Conservation (phyloP, 225 moss, liverwort and hornwort genomes). For the Neckera pumila region DNA sequence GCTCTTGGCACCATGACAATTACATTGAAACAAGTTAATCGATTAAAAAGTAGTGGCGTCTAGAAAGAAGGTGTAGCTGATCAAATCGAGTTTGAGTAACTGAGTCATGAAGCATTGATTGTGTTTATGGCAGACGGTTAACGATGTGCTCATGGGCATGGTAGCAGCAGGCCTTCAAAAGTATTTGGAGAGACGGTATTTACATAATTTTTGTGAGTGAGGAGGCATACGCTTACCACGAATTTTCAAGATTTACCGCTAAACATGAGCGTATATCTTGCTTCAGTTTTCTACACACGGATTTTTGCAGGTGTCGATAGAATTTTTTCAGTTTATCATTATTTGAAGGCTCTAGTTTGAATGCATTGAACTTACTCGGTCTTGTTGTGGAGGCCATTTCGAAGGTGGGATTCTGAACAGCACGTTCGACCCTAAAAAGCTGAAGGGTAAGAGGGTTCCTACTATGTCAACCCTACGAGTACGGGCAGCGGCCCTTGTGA, state of each 20-base stretch:
- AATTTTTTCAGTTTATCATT: neutral
- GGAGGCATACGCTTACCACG: neutral
- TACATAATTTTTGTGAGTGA: neutral
- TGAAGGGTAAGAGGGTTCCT: neutral
- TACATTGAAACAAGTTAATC: neutral
- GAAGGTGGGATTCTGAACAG: neutral
- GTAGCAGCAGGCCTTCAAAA: conserved; percentile 42
- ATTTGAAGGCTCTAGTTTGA: neutral
- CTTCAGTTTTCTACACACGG: neutral
- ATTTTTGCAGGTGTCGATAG: neutral
- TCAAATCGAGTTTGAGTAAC: neutral
- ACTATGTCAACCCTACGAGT: neutral
- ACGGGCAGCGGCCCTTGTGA: conserved; percentile 38
- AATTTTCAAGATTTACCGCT: neutral
- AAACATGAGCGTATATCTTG: neutral
- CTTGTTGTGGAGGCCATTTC: neutral
- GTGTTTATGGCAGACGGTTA: conserved; percentile 53
- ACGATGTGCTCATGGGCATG: conserved; percentile 69
- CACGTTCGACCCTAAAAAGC: neutral
- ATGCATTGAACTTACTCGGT: neutral
- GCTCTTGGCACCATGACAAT: neutral
- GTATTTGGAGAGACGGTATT: conserved; percentile 30
- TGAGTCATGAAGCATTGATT: neutral
- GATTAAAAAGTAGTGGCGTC: neutral
- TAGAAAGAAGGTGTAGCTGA: neutral